Conservation (phyloP, 1,139 yeast species). For the Debaryomyces coudertii region DNA sequence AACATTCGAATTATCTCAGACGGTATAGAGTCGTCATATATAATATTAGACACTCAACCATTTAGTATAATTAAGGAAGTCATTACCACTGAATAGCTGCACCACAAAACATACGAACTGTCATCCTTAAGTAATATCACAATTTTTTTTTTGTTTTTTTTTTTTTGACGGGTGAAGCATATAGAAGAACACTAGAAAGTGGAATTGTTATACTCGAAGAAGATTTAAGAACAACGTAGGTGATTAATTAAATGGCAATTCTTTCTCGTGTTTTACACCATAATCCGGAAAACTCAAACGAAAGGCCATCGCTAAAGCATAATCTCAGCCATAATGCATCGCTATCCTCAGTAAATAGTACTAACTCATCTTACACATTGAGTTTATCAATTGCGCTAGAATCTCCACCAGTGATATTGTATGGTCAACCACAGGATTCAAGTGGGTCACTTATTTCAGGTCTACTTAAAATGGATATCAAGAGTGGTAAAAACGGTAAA, state of each 20-base stretch:
- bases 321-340: slow-evolving; percentile 1
- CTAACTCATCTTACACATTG: slow-evolving; percentile 20
- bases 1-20: not conserved
- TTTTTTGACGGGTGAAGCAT: too few species aligned
- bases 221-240: not conserved
- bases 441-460: slow-evolving; percentile 90
- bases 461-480: slow-evolving; percentile 43
- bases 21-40: not conserved
- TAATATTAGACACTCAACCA: too few species aligned
- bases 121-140: too few species aligned
- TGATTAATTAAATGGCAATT: slow-evolving; percentile 16
- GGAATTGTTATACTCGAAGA: not conserved
- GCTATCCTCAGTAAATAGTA: not conserved
- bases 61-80: too few species aligned
- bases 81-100: too few species aligned
- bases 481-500: not conserved
- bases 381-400: slow-evolving; percentile 69
- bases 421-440: slow-evolving; percentile 76
- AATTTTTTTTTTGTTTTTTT: too few species aligned
- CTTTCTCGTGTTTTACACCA: slow-evolving; percentile 18
- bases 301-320: slow-evolving; percentile 4
- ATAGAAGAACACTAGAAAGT: not conserved
- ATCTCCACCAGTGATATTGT: slow-evolving; percentile 87
- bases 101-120: too few species aligned
- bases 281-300: slow-evolving; percentile 8